A percentile compares a stretch with the other conserved stretches of the same genome.
Conservation (phyloP, 139 green algal species). For the Diplosphaera chodatii region DNA sequence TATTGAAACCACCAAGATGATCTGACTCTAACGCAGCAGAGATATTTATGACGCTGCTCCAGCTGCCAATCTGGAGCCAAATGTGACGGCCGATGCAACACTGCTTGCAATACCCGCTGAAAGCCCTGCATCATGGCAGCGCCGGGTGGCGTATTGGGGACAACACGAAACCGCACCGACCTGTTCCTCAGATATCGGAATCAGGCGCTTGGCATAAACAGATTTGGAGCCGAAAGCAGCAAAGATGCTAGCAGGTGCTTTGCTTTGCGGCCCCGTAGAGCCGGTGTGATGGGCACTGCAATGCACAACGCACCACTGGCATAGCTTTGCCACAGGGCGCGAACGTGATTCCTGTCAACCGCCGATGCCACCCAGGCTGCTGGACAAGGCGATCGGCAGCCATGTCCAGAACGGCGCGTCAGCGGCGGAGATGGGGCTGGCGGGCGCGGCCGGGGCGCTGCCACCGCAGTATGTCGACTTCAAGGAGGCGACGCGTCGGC, state of each 20-base stretch:
- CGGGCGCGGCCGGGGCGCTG: conserved; percentile 16
- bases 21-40: too few species aligned
- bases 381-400: conserved; percentile 39
- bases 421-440: conserved; percentile 25
- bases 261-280: too few species aligned
- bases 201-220: conserved; percentile 19
- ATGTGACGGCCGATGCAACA: too few species aligned
- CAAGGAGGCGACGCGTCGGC: conserved; percentile 35
- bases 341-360: too few species aligned
- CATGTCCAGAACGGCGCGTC: conserved; percentile 12
- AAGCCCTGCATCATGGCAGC: not conserved
- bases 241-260: not conserved
- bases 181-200: conserved; percentile 44
- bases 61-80: too few species aligned
- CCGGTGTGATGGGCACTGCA: not conserved
- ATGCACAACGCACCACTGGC: not conserved
- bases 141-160: conserved; percentile 1
- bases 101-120: too few species aligned
- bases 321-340: too few species aligned
- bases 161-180: conserved; percentile 43
- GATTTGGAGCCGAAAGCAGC: not conserved
- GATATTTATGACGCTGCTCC: too few species aligned
- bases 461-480: conserved; percentile 46
- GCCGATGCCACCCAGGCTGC: conserved; percentile 16
- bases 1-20: too few species aligned